Conservation (phyloP, 164 flowering plant genomes). For the Cinnamomum micranthum region DNA sequence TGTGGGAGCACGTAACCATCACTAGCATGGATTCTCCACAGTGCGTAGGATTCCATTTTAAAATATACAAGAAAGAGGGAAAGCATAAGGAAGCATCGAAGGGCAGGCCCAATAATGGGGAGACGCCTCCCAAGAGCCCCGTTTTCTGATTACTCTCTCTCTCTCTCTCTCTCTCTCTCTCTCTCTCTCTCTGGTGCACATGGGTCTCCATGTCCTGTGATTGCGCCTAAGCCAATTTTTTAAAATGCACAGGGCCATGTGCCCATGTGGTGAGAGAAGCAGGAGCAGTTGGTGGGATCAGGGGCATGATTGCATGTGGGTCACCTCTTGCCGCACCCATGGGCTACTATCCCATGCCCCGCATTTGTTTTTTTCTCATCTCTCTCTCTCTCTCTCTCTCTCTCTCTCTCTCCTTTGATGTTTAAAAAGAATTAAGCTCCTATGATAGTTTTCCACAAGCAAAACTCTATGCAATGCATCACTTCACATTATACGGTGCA, state of each 20-base stretch:
- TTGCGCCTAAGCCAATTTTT: not conserved
- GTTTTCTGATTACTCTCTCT: not conserved
- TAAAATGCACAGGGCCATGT: constrained; percentile 29
- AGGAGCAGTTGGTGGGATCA: constrained; percentile 23
- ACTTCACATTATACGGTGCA: no score
- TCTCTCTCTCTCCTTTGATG: no score
- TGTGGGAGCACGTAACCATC: constrained; percentile 12
- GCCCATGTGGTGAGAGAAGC: constrained; percentile 12
- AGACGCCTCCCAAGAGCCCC: not conserved
- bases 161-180: no score
- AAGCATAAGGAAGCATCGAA: not conserved
- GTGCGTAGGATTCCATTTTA: not conserved
- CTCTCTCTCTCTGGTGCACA: not conserved
- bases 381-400: not conserved
- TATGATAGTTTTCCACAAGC: no score
- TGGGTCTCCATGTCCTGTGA: constrained; percentile 6
- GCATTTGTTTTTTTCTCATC: not conserved
- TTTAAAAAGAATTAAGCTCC: no score
- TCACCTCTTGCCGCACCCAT: not conserved
- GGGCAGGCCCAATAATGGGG: constrained; percentile 9
- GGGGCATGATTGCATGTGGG: constrained; percentile 17
- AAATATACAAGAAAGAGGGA: not conserved
- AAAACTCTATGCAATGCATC: no score
- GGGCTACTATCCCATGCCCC: not conserved
- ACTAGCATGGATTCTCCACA: constrained; percentile 1